phyloP scores from a whole-genome alignment of 2,329 filamentous ascomycete species.

The Trichophyton benhamiae region DNA sequence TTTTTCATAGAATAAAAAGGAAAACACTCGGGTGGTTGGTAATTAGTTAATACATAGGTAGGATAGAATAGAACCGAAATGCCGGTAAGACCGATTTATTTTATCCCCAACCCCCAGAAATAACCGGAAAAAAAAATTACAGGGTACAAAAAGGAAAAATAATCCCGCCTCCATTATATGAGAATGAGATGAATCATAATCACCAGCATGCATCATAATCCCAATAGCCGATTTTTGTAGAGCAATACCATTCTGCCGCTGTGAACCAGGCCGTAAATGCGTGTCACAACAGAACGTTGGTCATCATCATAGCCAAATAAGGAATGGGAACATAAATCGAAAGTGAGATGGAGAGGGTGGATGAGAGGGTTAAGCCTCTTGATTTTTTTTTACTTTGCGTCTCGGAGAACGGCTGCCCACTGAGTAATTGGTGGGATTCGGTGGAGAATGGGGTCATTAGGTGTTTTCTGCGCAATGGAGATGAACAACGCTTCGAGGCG shows the following conservation, averaged over 20 bases:
- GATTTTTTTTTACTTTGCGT: neutral
- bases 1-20: too few species aligned
- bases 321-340: neutral
- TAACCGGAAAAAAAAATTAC: neutral
- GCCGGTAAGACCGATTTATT: too few species aligned
- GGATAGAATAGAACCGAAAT: too few species aligned
- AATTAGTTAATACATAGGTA: too few species aligned
- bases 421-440: constrained; percentile 38
- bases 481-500: constrained; percentile 48
- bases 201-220: neutral
- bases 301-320: neutral
- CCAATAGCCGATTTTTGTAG: neutral
- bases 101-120: too few species aligned
- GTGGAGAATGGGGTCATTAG: constrained; percentile 41
- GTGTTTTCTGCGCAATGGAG: constrained; percentile 41
- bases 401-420: constrained; percentile 28
- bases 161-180: neutral
- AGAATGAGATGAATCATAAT: neutral
- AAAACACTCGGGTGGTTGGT: too few species aligned
- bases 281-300: neutral
- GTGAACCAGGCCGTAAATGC: neutral
- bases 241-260: neutral
- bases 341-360: neutral
- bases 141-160: neutral
- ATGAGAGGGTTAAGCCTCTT: neutral